Evolutionary conservation across 164 flowering plant genomes (phyloP), one percentile per base, ranked within the genome.

Genomic region (Euptelea pleiosperma): DNA sequence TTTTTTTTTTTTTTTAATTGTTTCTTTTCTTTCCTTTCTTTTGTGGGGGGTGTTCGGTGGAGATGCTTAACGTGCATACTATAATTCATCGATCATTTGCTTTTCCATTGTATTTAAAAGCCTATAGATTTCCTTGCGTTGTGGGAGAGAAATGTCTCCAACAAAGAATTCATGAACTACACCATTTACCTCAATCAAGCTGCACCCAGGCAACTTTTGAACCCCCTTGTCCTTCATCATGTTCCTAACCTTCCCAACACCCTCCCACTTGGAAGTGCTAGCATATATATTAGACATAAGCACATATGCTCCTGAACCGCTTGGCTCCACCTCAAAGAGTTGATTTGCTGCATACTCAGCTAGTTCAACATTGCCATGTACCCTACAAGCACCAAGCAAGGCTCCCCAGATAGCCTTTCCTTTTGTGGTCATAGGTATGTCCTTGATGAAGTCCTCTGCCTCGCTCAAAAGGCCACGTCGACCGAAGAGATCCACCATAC

Each of bases 281-380:
- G 67, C 67, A 47, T 63, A 63, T 25, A 57, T 39, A 63, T 63
- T 63, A 25, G 67, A 63, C 31, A 63, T 30, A 19, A 63, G 55
- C 24, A 63, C 67, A 63, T 63, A 48, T 26, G 54, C 67, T n/a
- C 55, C 61, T 10, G 55, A 55, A 55, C 43, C 36, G 36, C 43
- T 47, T 36, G 67, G 60, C 14, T 63, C 60, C 61, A 63, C 3
- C 29, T 47, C 54, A 40, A 63, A 42, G 29, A 63, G 35, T 24
- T 30, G 48, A 28, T 21, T 39, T 37, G 61, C 35, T 15, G 55
- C 61, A 19, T 26, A 55, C 44, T 63, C 59, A 5, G 67, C 60
- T 43, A 57, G 50, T 30, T 57, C 60, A 41, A 57, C 36, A 30
- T 57, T 26, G 8, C 50, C 50, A 43, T 43, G 49, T 43, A 57